Base-by-base conservation (phyloP, 1,139 yeast genomes). In the Hyphopichia pseudoburtonii region DNA sequence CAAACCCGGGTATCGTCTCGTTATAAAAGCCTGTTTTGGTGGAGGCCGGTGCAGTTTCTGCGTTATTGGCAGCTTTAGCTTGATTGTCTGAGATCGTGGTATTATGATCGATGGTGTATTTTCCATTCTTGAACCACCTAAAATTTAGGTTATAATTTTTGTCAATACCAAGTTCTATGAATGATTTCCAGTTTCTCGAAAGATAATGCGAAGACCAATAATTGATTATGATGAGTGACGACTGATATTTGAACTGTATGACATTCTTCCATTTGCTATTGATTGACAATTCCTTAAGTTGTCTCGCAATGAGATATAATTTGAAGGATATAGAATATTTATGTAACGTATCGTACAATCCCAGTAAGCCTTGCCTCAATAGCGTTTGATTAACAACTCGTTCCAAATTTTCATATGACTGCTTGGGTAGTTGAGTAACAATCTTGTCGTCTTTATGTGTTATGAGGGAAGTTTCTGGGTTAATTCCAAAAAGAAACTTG, bases 241-340 rank as follows among this genome's bases (percentile, higher is more conserved):
- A 75, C 43, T 77, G 78, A 52, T 83, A 85, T 24, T 74, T 71
- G 56, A 83, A 89, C 35, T 79, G 78, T 37, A 90, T 59, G 40
- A 78, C 78, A 12, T 84, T 80, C 34, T 81, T 74, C 84, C 95
- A 86, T 41, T 68, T 66, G 33, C 68, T 54, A 32, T 77, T 68
- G 24, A 82, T 78, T 22, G 63, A 50, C 41, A 85, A 61, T 17
- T 71, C 74, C 24, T 72, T 67, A 37, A 89, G 61, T 51, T 86
- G 92, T 30, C 77, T 70, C 42, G 86, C 82, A 15, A 89, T 66
- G 40, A 84, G 64, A 46, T 85, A 80, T 22, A 90, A 67, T 55
- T 87, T 87, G 62, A 85, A 82, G 19, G 87, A 80, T 23, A 82
- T 75, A 10, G 92, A 73, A 55, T 85, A 87, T 45, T 77, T 74